Base-by-base conservation (phyloP, 257 asterid species). In the Capsicum chinense region DNA sequence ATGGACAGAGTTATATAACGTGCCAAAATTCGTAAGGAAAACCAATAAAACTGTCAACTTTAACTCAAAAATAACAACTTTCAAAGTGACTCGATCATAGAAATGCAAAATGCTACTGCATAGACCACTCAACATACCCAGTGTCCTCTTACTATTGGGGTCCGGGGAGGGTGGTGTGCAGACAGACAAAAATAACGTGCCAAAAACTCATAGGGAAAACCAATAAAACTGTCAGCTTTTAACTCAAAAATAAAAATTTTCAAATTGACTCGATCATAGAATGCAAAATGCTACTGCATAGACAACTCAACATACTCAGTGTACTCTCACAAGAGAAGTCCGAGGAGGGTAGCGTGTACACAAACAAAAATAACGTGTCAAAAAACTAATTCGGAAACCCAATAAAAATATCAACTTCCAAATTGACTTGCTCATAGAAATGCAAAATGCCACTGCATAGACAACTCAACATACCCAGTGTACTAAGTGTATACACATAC, bases 51-150 rank as follows among this genome's bases (percentile, higher is more conserved):
- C 21, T 21, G 21, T 74, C 62, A 50, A 21, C 62, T 50, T 19
- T 21, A 50, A 21, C 62, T 74, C 57, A 50, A 48, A 74, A 52
- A 50, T 16, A 52, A 7, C n/a, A 26, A 13, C 64, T 52, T 78
- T 26, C 64, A 52, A 33, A 47, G 13, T 42, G 44, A 59, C 17
- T 42, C 59, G 56, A 59, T 42, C 57, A 80, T 59, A 1, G 19
- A 62, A 60, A 33, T 19, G 71, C 84, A 52, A 82, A 60, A n/a
- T n/a, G n/a, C 33, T 39, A 60, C 3, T 60, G 26, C 67, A 60
- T 60, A 39, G 44, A 44, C 48, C 5, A 44, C 48, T 39, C 44
- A 44, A 44, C 48, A 44, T 44, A 44, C 48, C 48, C 48, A 44
- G 48, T 44, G 48, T 44, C 5, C 48, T 44, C 7, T 6, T 8